Base-by-base conservation (phyloP, 495 filamentous ascomycete species). In the Neurospora sp. region DNA sequence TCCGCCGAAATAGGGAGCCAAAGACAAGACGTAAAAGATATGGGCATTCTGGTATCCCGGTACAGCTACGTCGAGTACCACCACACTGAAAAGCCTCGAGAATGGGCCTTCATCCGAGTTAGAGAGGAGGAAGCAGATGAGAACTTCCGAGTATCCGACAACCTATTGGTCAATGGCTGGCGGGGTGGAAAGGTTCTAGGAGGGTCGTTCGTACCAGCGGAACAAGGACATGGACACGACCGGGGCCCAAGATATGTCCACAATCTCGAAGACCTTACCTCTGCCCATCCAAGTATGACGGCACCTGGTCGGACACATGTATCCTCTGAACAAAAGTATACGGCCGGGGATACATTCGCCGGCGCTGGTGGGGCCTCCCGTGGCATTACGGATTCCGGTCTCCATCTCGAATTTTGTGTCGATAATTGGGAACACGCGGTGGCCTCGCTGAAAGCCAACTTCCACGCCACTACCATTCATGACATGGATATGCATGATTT, bases 361-460 rank as follows among this genome's bases (percentile, higher is more conserved):
- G 93, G 94, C 4, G 91, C 87, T 40, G 94, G 94, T 2, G 93
- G 94, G 3, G 86, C 90, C 3, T 93, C 92, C 0, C 84, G 87
- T 40, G 93, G 92, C 1, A 93, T 93, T 0, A 71, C 79, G 20
- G 78, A 83, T 38, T 90, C 92, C 0, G 91, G 91, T 0, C 74
- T 94, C 2, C 74, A 83, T 0, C 73, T 92, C 3, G 80, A 82
- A 22, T 90, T 89, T 81, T 89, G 86, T 0, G 86, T 94, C 8
- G 94, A 97, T 74, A 79, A 86, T 12, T 86, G 87, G 44, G 1
- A 69, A 0, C 70, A 83, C 5, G 92, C 93, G 0, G 86, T 84
- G 17, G 72, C 82, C 7, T 89, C 90, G 0, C 92, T 92, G 44
- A 22, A 74, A 0, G 69, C 77, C 3, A 96, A 96, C 72, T 94